phyloP scores from a whole-genome alignment of 345 rosid genomes.

The Citrus maxima region DNA sequence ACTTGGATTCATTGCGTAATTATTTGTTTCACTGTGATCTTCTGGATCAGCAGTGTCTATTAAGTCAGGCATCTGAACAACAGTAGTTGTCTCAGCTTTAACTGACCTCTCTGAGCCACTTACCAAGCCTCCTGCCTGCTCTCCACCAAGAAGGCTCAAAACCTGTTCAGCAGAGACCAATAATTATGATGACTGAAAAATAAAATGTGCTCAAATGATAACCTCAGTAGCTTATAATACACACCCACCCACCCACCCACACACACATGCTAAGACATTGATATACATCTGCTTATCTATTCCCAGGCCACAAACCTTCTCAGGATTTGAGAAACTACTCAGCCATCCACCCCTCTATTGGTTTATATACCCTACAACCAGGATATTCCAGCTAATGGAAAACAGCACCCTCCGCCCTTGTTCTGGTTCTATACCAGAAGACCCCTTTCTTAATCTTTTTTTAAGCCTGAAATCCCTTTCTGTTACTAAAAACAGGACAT shows the following conservation, averaged over 20 bases:
- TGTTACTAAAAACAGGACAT: background rate
- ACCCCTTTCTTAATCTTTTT: background rate
- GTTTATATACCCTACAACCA: background rate
- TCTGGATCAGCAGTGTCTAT: slow-evolving; percentile 73
- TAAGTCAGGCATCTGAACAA: slow-evolving; percentile 65
- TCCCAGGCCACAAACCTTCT: background rate
- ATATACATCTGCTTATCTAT: background rate
- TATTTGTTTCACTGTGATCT: slow-evolving; percentile 42
- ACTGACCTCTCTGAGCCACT: slow-evolving; percentile 42
- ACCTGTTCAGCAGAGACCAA: slow-evolving; percentile 47
- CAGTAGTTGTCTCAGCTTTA: slow-evolving; percentile 36
- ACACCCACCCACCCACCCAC: background rate
- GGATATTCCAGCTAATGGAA: background rate
- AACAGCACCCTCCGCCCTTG: background rate
- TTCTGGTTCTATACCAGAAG: background rate
- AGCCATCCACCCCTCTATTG: background rate
- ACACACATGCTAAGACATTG: background rate
- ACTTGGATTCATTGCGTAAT: slow-evolving; percentile 30
- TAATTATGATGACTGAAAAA: background rate
- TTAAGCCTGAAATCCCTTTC: background rate
- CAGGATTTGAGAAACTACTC: background rate
- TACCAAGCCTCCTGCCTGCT: slow-evolving; percentile 32
- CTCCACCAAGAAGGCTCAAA: slow-evolving; percentile 67
- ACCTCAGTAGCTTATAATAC: background rate
- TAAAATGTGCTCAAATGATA: background rate